Base-by-base conservation (phyloP, 306 rosid genomes). In the Inga leiocalycina region DNA sequence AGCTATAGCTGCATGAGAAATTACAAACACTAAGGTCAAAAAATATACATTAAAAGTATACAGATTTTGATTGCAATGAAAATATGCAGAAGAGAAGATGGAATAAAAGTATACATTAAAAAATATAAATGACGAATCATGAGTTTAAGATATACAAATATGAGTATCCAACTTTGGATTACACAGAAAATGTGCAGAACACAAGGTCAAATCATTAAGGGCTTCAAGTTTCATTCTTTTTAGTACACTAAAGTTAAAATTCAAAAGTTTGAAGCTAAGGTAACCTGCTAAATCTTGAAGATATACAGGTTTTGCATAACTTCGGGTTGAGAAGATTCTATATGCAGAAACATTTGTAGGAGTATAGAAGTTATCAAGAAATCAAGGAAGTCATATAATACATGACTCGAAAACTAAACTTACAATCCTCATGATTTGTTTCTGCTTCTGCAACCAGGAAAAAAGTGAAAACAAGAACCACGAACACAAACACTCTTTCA, bases 401-500 rank as follows among this genome's bases (percentile, higher is more conserved):
- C 59, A 76, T 22, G 74, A 27, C 30, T 41, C 51, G 74, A 22
- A 34, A 73, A 44, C 51, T 22, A 71, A 82, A 83, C 88, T 85
- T 85, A 85, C 91, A 49, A 85, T 88, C 90, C 4, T 20, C 0
- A 11, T 4, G 16, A 17, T 68, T 64, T 73, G 91, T 85, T 68
- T 10, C 71, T 83, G 88, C 65, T 41, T 62, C 69, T 44, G 72
- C 87, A 73, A 43, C 71, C 45, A 83, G 56, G 67, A 69, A 19
- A 78, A 32, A 84, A 43, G 72, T 61, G 74, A 76, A 83, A 77
- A 85, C 19, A 61, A 88, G 79, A 44, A 83, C 70, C 20, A 85
- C 65, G 65, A 74, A 74, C 43, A 80, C 82, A 41, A 61, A 17
- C 41, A 43, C 9, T 68, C 59, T 77, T 74, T 85, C 81, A 67